Percentiles rank a stretch among this genome's conserved stretches.
phyloP scores from a whole-genome alignment of 139 green algal genomes.

The Prasinococcaceae sp. region DNA sequence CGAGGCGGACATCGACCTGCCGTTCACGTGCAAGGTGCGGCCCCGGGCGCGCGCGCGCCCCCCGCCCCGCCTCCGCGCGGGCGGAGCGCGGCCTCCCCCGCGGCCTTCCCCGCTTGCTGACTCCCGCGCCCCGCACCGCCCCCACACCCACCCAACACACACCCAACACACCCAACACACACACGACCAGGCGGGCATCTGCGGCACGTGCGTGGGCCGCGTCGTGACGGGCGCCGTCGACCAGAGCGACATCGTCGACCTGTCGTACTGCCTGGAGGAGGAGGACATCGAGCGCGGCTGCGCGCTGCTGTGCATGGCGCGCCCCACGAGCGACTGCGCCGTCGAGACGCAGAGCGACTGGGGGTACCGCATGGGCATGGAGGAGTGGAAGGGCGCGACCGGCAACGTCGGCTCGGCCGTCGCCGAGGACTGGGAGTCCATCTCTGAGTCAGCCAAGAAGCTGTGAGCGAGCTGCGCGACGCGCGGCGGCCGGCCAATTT shows the following conservation, averaged over 20 bases:
- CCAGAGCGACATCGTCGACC: constrained; percentile 65
- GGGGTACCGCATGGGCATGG: constrained; percentile 67
- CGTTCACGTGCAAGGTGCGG: constrained; percentile 68
- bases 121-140: background rate
- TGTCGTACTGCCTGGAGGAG: constrained; percentile 65
- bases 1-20: constrained; percentile 67
- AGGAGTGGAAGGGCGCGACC: constrained; percentile 73
- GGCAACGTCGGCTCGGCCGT: constrained; percentile 33
- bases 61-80: constrained; percentile 7
- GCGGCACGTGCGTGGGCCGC: constrained; percentile 64
- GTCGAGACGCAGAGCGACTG: constrained; percentile 77
- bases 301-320: constrained; percentile 74
- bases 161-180: background rate
- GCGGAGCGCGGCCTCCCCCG: background rate
- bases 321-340: constrained; percentile 45
- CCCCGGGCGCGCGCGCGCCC: constrained; percentile 43
- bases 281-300: constrained; percentile 70
- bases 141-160: too few relatives aligned
- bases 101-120: background rate
- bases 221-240: constrained; percentile 54
- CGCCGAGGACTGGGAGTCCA: background rate
- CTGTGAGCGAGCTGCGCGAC: too few relatives aligned
- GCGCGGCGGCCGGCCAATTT: too few relatives aligned
- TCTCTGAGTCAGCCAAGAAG: too few relatives aligned
- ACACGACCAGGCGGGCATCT: too few relatives aligned